Percentiles rank a stretch among this genome's conserved stretches.
Evolutionary conservation across 148 eudicot genomes (phyloP).

Genomic region (Beta vulgaris): DNA sequence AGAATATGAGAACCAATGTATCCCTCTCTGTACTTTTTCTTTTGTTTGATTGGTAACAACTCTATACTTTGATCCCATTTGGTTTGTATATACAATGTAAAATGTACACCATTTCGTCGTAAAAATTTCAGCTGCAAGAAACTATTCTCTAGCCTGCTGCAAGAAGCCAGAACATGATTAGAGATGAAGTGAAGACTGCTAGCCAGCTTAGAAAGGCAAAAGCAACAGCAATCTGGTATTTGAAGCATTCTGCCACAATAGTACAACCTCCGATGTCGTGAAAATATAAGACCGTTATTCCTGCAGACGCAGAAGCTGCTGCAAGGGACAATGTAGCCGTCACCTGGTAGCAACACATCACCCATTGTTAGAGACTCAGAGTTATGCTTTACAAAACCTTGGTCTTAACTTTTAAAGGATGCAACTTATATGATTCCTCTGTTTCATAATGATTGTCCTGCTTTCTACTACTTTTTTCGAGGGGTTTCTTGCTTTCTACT

Average conservation of each 20-base stretch:
- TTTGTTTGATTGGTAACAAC: too few relatives aligned
- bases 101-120: not conserved
- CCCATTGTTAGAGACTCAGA: constrained; percentile 6
- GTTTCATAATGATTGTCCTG: not conserved
- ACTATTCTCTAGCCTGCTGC: constrained; percentile 54
- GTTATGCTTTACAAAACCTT: not conserved
- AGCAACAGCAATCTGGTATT: constrained; percentile 55
- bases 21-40: too few relatives aligned
- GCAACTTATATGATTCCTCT: not conserved
- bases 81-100: constrained; percentile 22
- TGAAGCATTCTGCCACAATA: constrained; percentile 44
- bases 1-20: not conserved
- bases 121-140: constrained; percentile 1
- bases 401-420: not conserved
- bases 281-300: constrained; percentile 52
- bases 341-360: constrained; percentile 37
- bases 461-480: not conserved
- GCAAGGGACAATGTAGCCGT: constrained; percentile 72
- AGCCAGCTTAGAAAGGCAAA: constrained; percentile 75
- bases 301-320: constrained; percentile 72
- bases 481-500: not conserved
- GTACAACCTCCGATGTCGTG: constrained; percentile 48
- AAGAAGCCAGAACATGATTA: constrained; percentile 75
- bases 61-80: constrained; percentile 14
- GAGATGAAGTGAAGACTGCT: constrained; percentile 46